These are phyloP conservation scores for Penicillium ochrochloron DNA, from an alignment of 495 filamentous ascomycete genomes.

Conservation along the genomic window DNA sequence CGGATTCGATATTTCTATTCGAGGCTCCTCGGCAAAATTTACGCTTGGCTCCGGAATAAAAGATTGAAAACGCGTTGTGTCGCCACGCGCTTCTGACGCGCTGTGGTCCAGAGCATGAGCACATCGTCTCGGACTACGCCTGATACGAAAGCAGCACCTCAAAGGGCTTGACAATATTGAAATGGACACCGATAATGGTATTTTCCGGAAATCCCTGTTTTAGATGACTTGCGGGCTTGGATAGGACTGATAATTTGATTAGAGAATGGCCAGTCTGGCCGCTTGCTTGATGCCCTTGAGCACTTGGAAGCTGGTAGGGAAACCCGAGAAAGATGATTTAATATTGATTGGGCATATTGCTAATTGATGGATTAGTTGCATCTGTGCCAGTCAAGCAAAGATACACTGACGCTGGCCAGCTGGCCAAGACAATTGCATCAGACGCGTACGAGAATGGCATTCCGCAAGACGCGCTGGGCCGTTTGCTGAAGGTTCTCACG, in stretches of 20 bases:
- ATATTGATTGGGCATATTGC: background rate
- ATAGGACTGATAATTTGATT: background rate
- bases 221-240: background rate
- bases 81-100: constrained; percentile 5
- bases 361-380: constrained; percentile 39
- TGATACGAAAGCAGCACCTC: background rate
- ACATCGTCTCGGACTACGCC: background rate
- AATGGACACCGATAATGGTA: background rate
- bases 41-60: background rate
- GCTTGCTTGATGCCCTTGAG: constrained; percentile 45
- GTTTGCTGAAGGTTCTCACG: constrained; percentile 70
- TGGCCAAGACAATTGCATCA: constrained; percentile 48
- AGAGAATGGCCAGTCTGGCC: constrained; percentile 20
- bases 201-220: background rate
- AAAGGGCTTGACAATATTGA: background rate
- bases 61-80: background rate
- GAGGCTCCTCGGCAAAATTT: background rate
- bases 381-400: constrained; percentile 48
- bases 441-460: constrained; percentile 71
- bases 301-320: constrained; percentile 51
- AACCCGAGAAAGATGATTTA: background rate
- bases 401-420: constrained; percentile 45
- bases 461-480: constrained; percentile 58
- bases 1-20: background rate
- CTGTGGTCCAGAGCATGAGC: background rate